Evolutionary conservation across 768 basidiomycete species (phyloP).

Genomic region (Boletus rufocinnamomeus): DNA sequence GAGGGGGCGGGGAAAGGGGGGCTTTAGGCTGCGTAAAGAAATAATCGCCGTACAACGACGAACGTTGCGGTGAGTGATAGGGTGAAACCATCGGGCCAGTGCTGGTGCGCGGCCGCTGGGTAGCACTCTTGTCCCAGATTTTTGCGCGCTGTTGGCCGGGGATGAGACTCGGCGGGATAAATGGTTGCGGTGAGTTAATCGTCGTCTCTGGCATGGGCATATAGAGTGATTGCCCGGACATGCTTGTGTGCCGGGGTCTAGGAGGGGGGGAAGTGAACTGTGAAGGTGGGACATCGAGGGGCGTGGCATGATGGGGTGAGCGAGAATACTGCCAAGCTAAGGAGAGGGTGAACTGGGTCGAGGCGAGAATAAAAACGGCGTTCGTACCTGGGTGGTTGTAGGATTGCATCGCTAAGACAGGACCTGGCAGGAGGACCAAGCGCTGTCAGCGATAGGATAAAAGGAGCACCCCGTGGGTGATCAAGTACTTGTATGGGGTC

Average conservation of each 20-base stretch:
- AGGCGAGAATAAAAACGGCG: background rate
- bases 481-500: constrained; percentile 1
- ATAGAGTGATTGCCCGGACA: constrained; percentile 11
- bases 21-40: constrained; percentile 17
- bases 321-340: constrained; percentile 23
- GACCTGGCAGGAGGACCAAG: background rate
- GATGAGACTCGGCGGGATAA: constrained; percentile 29
- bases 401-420: constrained; percentile 28
- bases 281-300: constrained; percentile 22
- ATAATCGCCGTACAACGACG: constrained; percentile 34
- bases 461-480: constrained; percentile 2
- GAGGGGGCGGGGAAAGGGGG: constrained; percentile 32
- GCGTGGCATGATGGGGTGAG: constrained; percentile 22
- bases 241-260: constrained; percentile 27
- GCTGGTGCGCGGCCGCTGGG: constrained; percentile 17
- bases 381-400: constrained; percentile 34
- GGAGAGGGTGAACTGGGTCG: constrained; percentile 6
- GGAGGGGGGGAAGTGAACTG: constrained; percentile 10
- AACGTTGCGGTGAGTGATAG: constrained; percentile 13
- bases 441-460: background rate
- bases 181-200: constrained; percentile 4
- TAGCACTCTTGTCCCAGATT: constrained; percentile 20
- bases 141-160: constrained; percentile 26
- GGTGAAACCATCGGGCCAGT: constrained; percentile 8
- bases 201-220: constrained; percentile 1